Conservation (phyloP, 1,284 basidiomycete species). For the Irpex lacteus region DNA sequence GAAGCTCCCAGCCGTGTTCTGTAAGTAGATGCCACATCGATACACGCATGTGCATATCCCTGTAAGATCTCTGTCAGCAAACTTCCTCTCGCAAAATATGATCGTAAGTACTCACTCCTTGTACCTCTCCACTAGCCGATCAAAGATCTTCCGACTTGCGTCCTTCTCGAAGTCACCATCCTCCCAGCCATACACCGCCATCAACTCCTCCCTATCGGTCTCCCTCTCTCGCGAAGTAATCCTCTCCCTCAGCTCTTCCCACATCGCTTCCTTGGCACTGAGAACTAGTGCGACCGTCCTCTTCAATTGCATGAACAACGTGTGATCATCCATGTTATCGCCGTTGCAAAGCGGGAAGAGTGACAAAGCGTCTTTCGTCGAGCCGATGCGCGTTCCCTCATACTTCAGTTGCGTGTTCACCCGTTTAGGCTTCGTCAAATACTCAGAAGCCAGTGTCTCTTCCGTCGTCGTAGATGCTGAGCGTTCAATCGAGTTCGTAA, state of each 20-base stretch:
- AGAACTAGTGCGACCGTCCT: conserved; percentile 62
- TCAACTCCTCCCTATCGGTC: conserved; percentile 48
- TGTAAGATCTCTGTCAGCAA: conserved; percentile 23
- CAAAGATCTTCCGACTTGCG: conserved; percentile 57
- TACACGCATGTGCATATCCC: conserved; percentile 68
- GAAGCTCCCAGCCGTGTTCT: conserved; percentile 59
- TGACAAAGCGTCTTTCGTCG: conserved; percentile 32
- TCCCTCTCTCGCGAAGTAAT: conserved; percentile 31
- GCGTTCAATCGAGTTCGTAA: background rate
- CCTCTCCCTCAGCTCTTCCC: conserved; percentile 69
- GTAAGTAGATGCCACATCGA: conserved; percentile 66
- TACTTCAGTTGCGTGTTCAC: conserved; percentile 21
- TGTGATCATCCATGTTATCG: conserved; percentile 50
- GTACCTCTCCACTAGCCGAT: conserved; percentile 61
- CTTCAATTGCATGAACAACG: conserved; percentile 70
- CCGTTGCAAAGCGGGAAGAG: conserved; percentile 46
- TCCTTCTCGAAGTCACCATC: conserved; percentile 55
- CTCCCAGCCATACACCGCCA: conserved; percentile 60
- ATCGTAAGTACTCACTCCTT: conserved; percentile 41
- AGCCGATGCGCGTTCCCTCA: conserved; percentile 36
- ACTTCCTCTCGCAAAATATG: conserved; percentile 3
- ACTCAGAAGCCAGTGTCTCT: background rate
- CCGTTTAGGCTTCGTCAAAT: background rate
- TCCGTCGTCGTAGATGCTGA: background rate
- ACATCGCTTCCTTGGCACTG: conserved; percentile 75